phyloP scores from a whole-genome alignment of 2,329 filamentous ascomycete species.

The Venturia oleaginea region DNA sequence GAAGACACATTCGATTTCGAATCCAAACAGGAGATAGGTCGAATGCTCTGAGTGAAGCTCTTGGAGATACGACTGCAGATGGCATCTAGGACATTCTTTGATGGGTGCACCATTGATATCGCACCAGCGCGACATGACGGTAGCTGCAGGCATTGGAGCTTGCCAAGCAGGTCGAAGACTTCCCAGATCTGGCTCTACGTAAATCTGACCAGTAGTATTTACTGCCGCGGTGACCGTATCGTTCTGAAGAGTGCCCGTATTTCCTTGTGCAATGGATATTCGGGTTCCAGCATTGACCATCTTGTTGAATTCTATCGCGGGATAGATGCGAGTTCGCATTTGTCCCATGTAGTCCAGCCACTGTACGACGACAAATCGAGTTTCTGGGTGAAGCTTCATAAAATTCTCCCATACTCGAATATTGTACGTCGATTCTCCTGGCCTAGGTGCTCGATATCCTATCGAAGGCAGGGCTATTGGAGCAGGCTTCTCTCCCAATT shows the following conservation, averaged over 20 bases:
- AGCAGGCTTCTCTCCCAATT: conserved; percentile 20
- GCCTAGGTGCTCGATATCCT: conserved; percentile 17
- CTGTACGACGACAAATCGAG: conserved; percentile 63
- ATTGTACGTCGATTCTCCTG: conserved; percentile 23
- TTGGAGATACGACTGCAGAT: conserved; percentile 39
- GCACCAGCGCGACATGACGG: conserved; percentile 57
- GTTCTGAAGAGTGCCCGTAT: conserved; percentile 58
- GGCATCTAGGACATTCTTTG: conserved; percentile 50
- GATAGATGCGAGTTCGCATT: conserved; percentile 57
- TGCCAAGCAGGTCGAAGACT: conserved; percentile 40
- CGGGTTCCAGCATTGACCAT: conserved; percentile 27
- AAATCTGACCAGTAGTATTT: conserved; percentile 55
- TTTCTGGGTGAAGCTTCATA: conserved; percentile 38
- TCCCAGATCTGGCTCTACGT: conserved; percentile 55
- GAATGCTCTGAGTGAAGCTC: conserved; percentile 42
- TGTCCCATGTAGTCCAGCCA: conserved; percentile 73
- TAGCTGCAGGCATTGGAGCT: conserved; percentile 45
- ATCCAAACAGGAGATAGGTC: conserved; percentile 59
- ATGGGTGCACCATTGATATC: conserved; percentile 45
- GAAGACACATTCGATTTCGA: conserved; percentile 75
- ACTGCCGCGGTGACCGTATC: conserved; percentile 49
- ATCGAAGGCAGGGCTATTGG: not conserved
- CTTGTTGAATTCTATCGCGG: conserved; percentile 40
- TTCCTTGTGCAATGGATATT: conserved; percentile 55
- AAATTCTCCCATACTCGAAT: conserved; percentile 38